Evolutionary conservation across 768 basidiomycete genomes (phyloP).

Genomic region (Tylopilus cervinicoccineus): DNA sequence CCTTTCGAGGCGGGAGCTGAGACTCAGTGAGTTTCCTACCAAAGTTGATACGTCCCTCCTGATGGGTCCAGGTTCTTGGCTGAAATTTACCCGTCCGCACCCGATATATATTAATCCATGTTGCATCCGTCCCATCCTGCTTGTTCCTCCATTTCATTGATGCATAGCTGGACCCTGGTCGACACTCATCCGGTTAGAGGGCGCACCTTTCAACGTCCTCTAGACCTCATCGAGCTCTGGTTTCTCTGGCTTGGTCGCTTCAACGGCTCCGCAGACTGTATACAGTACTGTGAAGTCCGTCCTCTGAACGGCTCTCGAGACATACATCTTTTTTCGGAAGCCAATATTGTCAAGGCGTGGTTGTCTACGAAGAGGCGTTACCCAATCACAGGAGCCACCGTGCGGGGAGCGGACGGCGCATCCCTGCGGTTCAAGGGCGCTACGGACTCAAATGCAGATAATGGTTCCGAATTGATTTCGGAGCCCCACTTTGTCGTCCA

Average conservation of each 20-base stretch:
- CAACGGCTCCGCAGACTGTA: slow-evolving; percentile 41
- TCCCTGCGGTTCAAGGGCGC: background rate
- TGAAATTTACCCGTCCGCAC: too few relatives aligned
- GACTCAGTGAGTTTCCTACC: too few relatives aligned
- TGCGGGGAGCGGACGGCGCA: slow-evolving; percentile 22
- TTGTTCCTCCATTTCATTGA: too few relatives aligned
- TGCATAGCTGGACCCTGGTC: slow-evolving; percentile 10
- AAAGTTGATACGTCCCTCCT: too few relatives aligned
- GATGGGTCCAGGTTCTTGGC: too few relatives aligned
- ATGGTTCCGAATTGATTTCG: background rate
- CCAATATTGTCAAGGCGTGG: slow-evolving; percentile 45
- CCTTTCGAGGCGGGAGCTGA: too few relatives aligned
- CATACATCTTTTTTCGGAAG: slow-evolving; percentile 22
- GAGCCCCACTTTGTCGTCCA: slow-evolving; percentile 38
- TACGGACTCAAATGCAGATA: background rate
- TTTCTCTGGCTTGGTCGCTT: slow-evolving; percentile 42
- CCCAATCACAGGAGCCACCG: slow-evolving; percentile 43
- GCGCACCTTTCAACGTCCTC: slow-evolving; percentile 27
- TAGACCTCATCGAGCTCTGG: slow-evolving; percentile 37
- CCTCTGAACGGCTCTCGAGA: slow-evolving; percentile 27
- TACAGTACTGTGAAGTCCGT: slow-evolving; percentile 29
- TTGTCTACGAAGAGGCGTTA: slow-evolving; percentile 44
- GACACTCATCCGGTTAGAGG: slow-evolving; percentile 4
- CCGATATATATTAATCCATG: too few relatives aligned
- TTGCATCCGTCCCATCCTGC: too few relatives aligned